A percentile compares a stretch with the other conserved stretches of the same genome.
phyloP scores from a whole-genome alignment of 176 grass and related monocot genomes.

The Leersia perrieri region DNA sequence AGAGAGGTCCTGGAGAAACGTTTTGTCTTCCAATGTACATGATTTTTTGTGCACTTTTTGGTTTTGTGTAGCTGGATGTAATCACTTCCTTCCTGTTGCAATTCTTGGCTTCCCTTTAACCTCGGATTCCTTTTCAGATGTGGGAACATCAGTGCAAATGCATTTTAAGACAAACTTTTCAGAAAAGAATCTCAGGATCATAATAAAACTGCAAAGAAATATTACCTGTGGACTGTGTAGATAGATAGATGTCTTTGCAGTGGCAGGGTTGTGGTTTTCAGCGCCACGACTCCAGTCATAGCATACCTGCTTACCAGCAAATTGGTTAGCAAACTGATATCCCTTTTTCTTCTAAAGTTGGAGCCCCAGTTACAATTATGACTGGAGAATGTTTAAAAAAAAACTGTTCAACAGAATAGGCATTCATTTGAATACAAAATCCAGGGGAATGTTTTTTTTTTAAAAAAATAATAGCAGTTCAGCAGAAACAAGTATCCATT shows the following conservation, averaged over 20 bases:
- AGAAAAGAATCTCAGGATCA: not conserved
- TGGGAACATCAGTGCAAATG: not conserved
- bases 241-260: constrained; percentile 93
- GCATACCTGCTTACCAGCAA: constrained; percentile 51
- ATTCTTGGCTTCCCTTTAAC: constrained; percentile 89
- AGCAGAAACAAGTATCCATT: not conserved
- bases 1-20: not conserved
- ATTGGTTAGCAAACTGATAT: not conserved
- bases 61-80: not conserved
- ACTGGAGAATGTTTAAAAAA: not conserved
- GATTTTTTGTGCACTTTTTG: constrained; percentile 15
- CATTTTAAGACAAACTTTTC: not conserved
- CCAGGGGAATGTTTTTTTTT: not conserved
- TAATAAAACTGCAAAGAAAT: not conserved
- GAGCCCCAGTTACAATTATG: not conserved
- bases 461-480: not conserved
- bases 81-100: constrained; percentile 57
- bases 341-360: not conserved
- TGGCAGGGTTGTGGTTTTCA: constrained; percentile 91
- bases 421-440: not conserved
- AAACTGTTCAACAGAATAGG: not conserved
- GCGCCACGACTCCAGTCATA: constrained; percentile 97
- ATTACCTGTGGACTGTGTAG: constrained; percentile 83
- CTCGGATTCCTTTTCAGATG: constrained; percentile 70
- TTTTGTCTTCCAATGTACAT: constrained; percentile 14